phyloP scores from a whole-genome alignment of 1,139 yeast species.

The Nematodospora anomalae region DNA sequence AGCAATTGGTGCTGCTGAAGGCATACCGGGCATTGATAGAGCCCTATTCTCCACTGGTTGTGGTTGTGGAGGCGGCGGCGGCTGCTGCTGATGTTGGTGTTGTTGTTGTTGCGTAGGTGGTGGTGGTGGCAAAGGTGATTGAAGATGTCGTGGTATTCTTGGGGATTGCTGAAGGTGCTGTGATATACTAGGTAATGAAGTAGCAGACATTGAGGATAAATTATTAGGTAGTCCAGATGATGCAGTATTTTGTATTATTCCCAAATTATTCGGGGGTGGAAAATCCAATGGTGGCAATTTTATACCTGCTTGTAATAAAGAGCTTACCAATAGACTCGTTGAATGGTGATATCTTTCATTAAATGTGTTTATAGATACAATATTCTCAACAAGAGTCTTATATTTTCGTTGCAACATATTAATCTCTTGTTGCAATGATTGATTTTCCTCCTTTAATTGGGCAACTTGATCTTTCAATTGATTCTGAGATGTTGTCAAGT shows the following conservation, averaged over 20 bases:
- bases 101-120: conserved; percentile 16
- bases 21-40: neutral
- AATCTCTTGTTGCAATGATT: conserved; percentile 42
- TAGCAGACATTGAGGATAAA: conserved; percentile 3
- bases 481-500: conserved; percentile 12
- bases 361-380: conserved; percentile 53
- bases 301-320: conserved; percentile 58
- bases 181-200: conserved; percentile 12
- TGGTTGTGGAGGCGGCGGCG: neutral
- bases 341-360: conserved; percentile 59
- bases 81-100: conserved; percentile 1
- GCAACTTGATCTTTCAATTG: conserved; percentile 46
- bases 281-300: conserved; percentile 64
- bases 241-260: conserved; percentile 9
- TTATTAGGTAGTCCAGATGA: conserved; percentile 1
- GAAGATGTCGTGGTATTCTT: conserved; percentile 2
- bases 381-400: conserved; percentile 61
- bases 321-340: conserved; percentile 47
- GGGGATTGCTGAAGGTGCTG: conserved; percentile 9
- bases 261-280: conserved; percentile 40
- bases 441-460: conserved; percentile 42
- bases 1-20: neutral
- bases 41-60: neutral
- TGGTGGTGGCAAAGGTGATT: conserved; percentile 7
- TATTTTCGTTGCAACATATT: conserved; percentile 54